phyloP scores from a whole-genome alignment of 2,329 filamentous ascomycete species.

The Moelleriella libera region DNA sequence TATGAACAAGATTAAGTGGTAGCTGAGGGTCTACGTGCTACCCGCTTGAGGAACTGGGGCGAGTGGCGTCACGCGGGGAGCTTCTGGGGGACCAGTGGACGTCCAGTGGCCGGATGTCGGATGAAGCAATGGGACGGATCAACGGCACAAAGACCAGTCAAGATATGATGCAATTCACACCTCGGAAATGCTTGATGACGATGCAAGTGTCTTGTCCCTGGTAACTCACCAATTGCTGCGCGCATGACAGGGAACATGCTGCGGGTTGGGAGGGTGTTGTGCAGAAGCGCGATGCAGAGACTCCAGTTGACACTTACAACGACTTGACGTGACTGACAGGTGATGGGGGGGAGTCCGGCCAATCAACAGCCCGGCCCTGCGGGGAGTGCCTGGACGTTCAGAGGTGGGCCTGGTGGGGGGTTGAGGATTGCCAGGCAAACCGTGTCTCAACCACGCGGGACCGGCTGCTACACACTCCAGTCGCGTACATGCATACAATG shows the following conservation, averaged over 20 bases:
- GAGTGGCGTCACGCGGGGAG: background rate
- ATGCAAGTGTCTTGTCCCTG: background rate
- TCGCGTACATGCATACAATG: no score
- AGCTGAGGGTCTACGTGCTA: background rate
- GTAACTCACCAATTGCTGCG: background rate
- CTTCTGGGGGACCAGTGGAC: background rate
- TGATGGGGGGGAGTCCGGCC: no score
- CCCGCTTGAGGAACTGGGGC: background rate
- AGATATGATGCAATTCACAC: background rate
- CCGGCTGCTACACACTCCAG: no score
- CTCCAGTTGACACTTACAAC: background rate
- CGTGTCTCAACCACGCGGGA: no score
- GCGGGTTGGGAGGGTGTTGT: background rate
- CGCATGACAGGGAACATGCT: background rate
- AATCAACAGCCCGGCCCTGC: no score
- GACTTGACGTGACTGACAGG: no score
- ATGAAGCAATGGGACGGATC: background rate
- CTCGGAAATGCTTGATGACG: background rate
- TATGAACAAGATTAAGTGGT: no score
- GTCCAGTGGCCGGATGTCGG: background rate
- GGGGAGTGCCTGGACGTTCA: no score
- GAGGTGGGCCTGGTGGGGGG: no score
- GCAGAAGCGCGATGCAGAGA: background rate
- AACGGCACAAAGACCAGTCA: background rate
- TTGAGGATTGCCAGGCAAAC: no score